A percentile compares a stretch with the other conserved stretches of the same genome.
Evolutionary conservation across 179 eudicot genomes (phyloP).

Genomic region (Sideroxylon spinosum): DNA sequence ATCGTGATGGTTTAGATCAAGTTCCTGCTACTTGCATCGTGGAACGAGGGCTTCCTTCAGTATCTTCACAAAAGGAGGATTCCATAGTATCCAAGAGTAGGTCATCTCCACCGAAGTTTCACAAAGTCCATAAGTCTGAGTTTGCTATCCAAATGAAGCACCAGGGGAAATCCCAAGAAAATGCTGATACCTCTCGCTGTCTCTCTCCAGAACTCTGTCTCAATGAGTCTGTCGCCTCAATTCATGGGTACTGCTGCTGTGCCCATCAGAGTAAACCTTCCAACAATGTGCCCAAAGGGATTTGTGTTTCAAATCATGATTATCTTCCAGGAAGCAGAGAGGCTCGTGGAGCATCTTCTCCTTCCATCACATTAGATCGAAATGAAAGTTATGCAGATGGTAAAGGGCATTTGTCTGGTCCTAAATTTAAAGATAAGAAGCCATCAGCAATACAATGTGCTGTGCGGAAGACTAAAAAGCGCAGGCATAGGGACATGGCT

Average conservation of each 20-base stretch:
- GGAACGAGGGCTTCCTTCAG: conserved; percentile 19
- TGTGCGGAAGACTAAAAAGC: conserved; percentile 64
- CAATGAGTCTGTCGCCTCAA: too few species aligned
- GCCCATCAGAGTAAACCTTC: too few species aligned
- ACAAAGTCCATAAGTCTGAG: conserved; percentile 16
- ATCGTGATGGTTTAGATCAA: conserved; percentile 20
- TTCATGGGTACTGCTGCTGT: too few species aligned
- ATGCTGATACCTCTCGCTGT: conserved; percentile 10
- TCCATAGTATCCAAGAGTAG: conserved; percentile 15
- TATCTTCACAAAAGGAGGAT: conserved; percentile 27
- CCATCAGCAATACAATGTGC: conserved; percentile 45
- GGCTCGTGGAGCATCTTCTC: conserved; percentile 41
- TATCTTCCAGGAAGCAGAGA: conserved; percentile 30
- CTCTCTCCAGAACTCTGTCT: too few species aligned
- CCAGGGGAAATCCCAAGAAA: background rate
- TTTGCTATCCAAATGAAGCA: conserved; percentile 4
- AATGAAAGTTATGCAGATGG: conserved; percentile 36
- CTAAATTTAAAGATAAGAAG: conserved; percentile 33
- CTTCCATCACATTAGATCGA: conserved; percentile 33
- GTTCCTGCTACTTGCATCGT: conserved; percentile 14
- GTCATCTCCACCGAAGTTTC: conserved; percentile 17
- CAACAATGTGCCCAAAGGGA: conserved; percentile 22
- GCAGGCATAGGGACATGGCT: conserved; percentile 92
- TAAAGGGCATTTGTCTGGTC: conserved; percentile 26
- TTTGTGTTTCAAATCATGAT: conserved; percentile 13